Evolutionary conservation across 257 asterid genomes (phyloP), one percentile per base, ranked within the genome.

Genomic region (Echites panduratus): DNA sequence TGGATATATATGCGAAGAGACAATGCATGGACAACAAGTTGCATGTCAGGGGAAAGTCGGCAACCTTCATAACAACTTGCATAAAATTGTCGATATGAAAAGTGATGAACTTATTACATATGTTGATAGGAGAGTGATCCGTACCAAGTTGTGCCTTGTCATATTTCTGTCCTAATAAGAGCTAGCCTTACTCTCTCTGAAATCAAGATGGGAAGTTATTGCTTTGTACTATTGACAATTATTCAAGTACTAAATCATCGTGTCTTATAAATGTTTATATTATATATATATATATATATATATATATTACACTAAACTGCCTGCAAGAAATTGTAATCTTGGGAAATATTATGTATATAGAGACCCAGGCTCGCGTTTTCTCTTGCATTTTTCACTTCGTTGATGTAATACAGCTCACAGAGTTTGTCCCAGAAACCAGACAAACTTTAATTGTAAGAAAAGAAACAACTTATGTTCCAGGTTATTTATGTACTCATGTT

Each of bases 11-110:
- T 32, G 3, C 9, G 8, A 61, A 12, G 10, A 29, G 4, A 29
- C 20, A 61, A 61, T 61, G 66, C 44, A 61, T 61, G 68, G 47
- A 63, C 68, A 62, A 62, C 68, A 62, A 62, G 68, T n/a, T n/a
- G n/a, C n/a, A 10, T 63, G 47, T 19, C 24, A 45, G 6, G 12
- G 6, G 12, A 63, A 63, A 63, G 48, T 32, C 38, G 47, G 49
- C 49, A 38, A 64, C 26, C 38, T 32, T 32, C 68, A 63, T 63
- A 63, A 38, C 69, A 64, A 64, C 48, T 64, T 38, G 69, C 69
- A 64, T 8, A 38, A 53, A 38, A 16, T 32, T 62, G 67, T 62
- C 47, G 45, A 61, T 5, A 4, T 9, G 20, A 11, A 35, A 62
- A 16, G 44, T 6, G 44, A 17, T 62, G 27, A 53, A 16, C 32